A percentile compares a stretch with the other conserved stretches of the same genome.
Conservation (phyloP, 1,139 yeast species). For the Torulaspora pretoriensis region DNA sequence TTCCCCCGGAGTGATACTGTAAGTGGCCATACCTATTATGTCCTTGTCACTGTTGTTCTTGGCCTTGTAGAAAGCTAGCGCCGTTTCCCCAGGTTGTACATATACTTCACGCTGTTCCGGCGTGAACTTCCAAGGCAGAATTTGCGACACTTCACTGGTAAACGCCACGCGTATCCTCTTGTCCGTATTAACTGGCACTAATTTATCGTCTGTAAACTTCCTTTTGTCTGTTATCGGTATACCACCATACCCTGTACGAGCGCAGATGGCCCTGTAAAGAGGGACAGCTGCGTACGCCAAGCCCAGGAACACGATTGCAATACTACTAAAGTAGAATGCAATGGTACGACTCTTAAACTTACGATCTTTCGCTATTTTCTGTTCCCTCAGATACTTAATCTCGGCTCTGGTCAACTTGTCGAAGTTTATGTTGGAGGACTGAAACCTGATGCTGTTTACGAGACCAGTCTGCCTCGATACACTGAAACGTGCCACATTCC, state of each 20-base stretch:
- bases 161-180: slow-evolving; percentile 77
- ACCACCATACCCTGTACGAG: slow-evolving; percentile 95
- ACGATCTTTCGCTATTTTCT: slow-evolving; percentile 35
- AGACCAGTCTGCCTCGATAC: not conserved
- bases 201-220: slow-evolving; percentile 78
- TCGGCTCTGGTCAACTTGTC: slow-evolving; percentile 32
- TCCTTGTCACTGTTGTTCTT: slow-evolving; percentile 81
- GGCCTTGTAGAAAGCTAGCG: slow-evolving; percentile 92
- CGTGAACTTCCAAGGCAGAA: slow-evolving; percentile 91
- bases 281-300: slow-evolving; percentile 91
- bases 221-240: slow-evolving; percentile 82
- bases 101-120: slow-evolving; percentile 94
- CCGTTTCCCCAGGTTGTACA: slow-evolving; percentile 97
- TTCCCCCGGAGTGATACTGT: slow-evolving; percentile 92
- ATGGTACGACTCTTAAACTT: slow-evolving; percentile 46
- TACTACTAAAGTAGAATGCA: slow-evolving; percentile 66
- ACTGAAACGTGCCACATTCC: not conserved
- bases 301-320: slow-evolving; percentile 70
- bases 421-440: slow-evolving; percentile 23
- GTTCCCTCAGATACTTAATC: slow-evolving; percentile 35
- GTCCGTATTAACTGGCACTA: slow-evolving; percentile 83
- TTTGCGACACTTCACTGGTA: slow-evolving; percentile 87
- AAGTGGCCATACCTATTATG: slow-evolving; percentile 97
- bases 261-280: slow-evolving; percentile 83
- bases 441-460: not conserved